phyloP scores from a whole-genome alignment of 1,284 basidiomycete species.

The Cutaneotrichosporon sp. region DNA sequence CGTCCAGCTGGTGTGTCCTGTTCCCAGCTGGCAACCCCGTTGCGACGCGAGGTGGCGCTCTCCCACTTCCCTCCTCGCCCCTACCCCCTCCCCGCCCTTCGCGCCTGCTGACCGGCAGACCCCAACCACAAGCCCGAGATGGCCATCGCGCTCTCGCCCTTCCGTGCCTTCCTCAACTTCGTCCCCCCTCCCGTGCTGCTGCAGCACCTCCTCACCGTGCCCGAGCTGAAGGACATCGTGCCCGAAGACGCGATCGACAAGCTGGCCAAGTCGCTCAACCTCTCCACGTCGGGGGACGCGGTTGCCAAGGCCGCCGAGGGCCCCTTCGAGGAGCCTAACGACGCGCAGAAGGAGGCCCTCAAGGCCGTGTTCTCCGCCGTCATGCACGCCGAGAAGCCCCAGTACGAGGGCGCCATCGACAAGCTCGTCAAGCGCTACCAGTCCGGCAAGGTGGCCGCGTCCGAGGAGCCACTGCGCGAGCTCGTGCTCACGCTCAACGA shows the following conservation, averaged over 20 bases:
- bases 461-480: slow-evolving; percentile 61
- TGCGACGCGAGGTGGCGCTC: neutral
- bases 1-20: too few species aligned
- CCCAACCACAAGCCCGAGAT: slow-evolving; percentile 74
- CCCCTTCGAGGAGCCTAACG: slow-evolving; percentile 36
- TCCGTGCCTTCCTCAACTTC: slow-evolving; percentile 68
- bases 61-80: neutral
- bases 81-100: too few species aligned
- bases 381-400: slow-evolving; percentile 68
- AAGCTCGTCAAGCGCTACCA: slow-evolving; percentile 68
- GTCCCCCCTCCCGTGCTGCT: slow-evolving; percentile 62
- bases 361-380: slow-evolving; percentile 75
- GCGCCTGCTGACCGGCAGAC: slow-evolving; percentile 26
- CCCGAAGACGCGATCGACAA: slow-evolving; percentile 57
- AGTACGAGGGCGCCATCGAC: slow-evolving; percentile 62
- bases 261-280: slow-evolving; percentile 60
- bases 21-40: neutral
- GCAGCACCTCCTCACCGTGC: slow-evolving; percentile 65
- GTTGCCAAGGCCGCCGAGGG: slow-evolving; percentile 35
- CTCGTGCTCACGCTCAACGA: slow-evolving; percentile 71
- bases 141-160: slow-evolving; percentile 91
- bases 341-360: slow-evolving; percentile 64
- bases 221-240: slow-evolving; percentile 76
- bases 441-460: slow-evolving; percentile 44
- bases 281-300: slow-evolving; percentile 44